Conservation (phyloP, 352 stramenopile species). For the Globisporangium radiosum region DNA sequence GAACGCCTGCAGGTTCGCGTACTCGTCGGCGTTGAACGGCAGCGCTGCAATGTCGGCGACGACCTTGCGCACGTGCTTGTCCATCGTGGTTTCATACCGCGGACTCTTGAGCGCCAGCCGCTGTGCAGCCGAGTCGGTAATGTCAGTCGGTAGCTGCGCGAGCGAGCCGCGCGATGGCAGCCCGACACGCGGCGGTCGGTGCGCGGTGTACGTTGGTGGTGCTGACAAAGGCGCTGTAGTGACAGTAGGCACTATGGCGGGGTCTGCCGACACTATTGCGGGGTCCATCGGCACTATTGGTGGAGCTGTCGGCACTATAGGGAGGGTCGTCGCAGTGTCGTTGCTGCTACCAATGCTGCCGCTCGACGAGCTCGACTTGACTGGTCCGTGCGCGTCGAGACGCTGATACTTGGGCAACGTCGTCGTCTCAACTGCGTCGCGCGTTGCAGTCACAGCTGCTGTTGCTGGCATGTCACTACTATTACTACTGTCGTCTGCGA, state of each 20-base stretch:
- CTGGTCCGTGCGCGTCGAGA: conserved; percentile 23
- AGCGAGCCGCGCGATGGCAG: conserved; percentile 37
- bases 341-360: conserved; percentile 35
- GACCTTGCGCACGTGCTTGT: conserved; percentile 63
- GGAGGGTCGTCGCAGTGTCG: conserved; percentile 17
- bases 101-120: conserved; percentile 58
- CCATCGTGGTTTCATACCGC: conserved; percentile 67
- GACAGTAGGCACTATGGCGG: conserved; percentile 12
- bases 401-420: conserved; percentile 44
- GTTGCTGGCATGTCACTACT: not conserved
- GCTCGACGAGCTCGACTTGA: conserved; percentile 41
- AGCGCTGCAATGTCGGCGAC: conserved; percentile 52
- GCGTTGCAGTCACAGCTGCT: conserved; percentile 13
- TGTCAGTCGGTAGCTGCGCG: conserved; percentile 22
- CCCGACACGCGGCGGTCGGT: conserved; percentile 26
- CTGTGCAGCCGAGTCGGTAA: conserved; percentile 20
- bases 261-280: conserved; percentile 5
- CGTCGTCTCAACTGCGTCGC: conserved; percentile 15
- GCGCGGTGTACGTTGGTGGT: conserved; percentile 1
- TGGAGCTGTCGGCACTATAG: conserved; percentile 6
- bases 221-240: conserved; percentile 2
- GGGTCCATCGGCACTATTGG: conserved; percentile 4
- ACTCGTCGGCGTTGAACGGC: conserved; percentile 66
- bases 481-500: conserved; percentile 18
- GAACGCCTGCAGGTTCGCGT: conserved; percentile 45